Evolutionary conservation across 495 filamentous ascomycete species (phyloP).

Genomic region (Xylaria flabelliformis): DNA sequence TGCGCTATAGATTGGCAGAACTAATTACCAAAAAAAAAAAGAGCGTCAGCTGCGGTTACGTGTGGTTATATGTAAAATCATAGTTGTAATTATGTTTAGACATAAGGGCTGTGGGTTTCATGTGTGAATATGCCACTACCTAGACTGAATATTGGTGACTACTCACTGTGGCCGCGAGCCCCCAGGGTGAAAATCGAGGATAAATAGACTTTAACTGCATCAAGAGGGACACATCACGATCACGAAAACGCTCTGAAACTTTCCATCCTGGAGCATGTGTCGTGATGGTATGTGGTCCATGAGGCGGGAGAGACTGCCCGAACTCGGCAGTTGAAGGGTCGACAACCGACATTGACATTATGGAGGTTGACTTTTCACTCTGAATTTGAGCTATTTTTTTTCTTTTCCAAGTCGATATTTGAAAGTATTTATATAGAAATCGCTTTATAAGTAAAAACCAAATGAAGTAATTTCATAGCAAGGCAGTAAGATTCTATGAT

Average conservation of each 20-base stretch:
- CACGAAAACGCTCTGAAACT: constrained; percentile 36
- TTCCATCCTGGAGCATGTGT: constrained; percentile 46
- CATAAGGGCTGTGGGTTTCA: not conserved
- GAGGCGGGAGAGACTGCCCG: constrained; percentile 50
- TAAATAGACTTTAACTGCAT: constrained; percentile 45
- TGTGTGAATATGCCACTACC: not conserved
- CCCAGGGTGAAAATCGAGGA: constrained; percentile 49
- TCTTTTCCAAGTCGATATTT: not conserved
- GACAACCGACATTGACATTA: constrained; percentile 16
- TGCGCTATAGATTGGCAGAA: constrained; percentile 38
- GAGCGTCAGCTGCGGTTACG: not conserved
- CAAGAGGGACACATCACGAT: constrained; percentile 42
- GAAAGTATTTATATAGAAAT: not conserved
- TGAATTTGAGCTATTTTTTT: not conserved
- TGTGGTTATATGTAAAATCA: not conserved
- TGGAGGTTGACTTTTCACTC: not conserved
- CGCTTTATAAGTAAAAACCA: not conserved
- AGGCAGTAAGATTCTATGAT: not conserved
- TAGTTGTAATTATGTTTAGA: not conserved
- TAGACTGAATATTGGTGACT: not conserved
- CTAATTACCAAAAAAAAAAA: constrained; percentile 25
- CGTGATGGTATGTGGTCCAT: constrained; percentile 50
- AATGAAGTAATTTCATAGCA: not conserved
- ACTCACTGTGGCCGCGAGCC: constrained; percentile 24
- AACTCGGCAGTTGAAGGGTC: constrained; percentile 28